These are phyloP conservation scores for Ophioceras dolichostomum DNA, from an alignment of 2,329 filamentous ascomycete genomes.

Conservation along the genomic window DNA sequence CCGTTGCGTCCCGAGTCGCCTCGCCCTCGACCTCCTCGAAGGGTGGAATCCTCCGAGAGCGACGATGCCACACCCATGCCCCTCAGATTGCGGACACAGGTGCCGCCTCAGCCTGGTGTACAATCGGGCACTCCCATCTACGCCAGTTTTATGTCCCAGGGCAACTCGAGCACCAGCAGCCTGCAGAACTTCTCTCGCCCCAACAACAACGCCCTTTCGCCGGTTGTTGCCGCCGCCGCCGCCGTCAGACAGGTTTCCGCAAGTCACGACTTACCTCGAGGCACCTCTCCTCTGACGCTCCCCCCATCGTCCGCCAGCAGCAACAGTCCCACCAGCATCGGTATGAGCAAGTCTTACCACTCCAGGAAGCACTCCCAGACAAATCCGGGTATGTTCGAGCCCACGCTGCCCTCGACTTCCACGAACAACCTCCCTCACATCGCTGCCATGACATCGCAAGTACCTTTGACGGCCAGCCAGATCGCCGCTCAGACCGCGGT, in stretches of 20 bases:
- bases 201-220: conserved; percentile 18
- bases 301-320: conserved; percentile 10
- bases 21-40: conserved; percentile 12
- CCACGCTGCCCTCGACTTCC: conserved; percentile 52
- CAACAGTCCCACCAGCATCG: conserved; percentile 6
- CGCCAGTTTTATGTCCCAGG: conserved; percentile 31
- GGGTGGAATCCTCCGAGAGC: conserved; percentile 32
- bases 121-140: conserved; percentile 38
- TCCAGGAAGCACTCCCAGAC: conserved; percentile 58
- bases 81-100: conserved; percentile 11
- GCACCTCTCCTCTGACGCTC: conserved; percentile 5
- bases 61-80: conserved; percentile 30
- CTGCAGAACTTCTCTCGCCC: conserved; percentile 49
- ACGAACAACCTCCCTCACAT: conserved; percentile 41
- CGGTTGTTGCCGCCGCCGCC: conserved; percentile 12
- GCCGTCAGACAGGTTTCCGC: conserved; percentile 6
- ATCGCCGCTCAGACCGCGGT: conserved; percentile 71
- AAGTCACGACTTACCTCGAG: neutral
- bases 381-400: conserved; percentile 61
- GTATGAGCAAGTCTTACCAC: conserved; percentile 27
- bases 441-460: conserved; percentile 20
- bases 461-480: conserved; percentile 51
- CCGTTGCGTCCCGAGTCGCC: conserved; percentile 21
- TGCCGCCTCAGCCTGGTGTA: conserved; percentile 12
- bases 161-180: conserved; percentile 33